Base-by-base conservation (phyloP, 2,329 filamentous ascomycete species). In the Fusarium sp. region DNA sequence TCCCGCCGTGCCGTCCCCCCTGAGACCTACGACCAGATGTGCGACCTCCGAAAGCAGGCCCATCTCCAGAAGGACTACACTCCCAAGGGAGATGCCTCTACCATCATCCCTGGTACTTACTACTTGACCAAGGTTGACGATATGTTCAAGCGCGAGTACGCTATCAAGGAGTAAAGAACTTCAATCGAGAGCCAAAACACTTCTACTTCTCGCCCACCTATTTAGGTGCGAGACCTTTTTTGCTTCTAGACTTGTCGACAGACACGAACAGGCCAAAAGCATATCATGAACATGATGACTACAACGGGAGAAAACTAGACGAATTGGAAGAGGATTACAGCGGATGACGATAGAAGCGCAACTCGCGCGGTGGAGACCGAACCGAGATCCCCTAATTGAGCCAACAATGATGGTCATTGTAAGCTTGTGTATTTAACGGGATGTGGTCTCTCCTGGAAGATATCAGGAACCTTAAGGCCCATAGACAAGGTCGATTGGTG, bases 71-170 rank as follows among this genome's bases (percentile, higher is more conserved):
- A 95, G 86, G 84, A 89, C 84, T 96, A 89, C 83, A 88, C 84
- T 70, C 93, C 93, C 67, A 81, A 86, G 76, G 93, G 93, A 62
- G 89, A 89, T 56, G 77, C 86, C 29, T 91, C 92, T 47, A 92
- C 88, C 73, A 87, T 96, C 61, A 79, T 80, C 66, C 82, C 87
- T 64, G 91, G 89, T 63, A 89, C 90, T 24, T 96, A 95, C 85
- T 96, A 95, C 84, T 87, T 96, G 63, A 89, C 89, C 78, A 90
- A 91, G 80, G 88, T 96, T 50, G 92, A 96, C 77, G 92, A 93
- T 75, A 94, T 94, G 92, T 96, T 93, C 90, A 90, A 92, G 84
- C 89, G 93, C 77, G 88, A 88, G 79, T 96, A 96, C 82, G 83
- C 86, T 60, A 79, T 95, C 83, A 92, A 95, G 87, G 90, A 87